Evolutionary conservation across 2,329 filamentous ascomycete genomes (phyloP).

Genomic region (Talaromyces sp.): DNA sequence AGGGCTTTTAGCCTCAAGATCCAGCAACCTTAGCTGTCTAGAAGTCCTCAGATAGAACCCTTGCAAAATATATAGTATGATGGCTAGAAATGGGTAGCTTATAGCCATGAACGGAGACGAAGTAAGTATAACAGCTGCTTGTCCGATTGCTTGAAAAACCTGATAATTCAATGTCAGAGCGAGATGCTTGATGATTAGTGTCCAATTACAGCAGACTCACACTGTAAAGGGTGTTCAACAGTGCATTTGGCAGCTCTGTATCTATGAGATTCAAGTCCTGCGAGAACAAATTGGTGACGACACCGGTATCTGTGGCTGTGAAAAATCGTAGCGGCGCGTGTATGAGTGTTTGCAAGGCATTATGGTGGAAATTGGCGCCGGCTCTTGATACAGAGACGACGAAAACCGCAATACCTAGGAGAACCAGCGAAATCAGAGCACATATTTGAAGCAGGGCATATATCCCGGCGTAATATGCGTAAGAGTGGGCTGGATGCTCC

Average conservation of each 20-base stretch:
- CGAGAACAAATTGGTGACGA: slow-evolving; percentile 43
- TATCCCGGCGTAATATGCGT: slow-evolving; percentile 26
- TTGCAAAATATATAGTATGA: slow-evolving; percentile 51
- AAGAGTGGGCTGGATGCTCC: slow-evolving; percentile 21
- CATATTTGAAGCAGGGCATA: slow-evolving; percentile 28
- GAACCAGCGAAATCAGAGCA: slow-evolving; percentile 23
- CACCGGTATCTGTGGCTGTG: slow-evolving; percentile 40
- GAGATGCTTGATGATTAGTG: not conserved
- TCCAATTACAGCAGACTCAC: not conserved
- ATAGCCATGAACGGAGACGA: slow-evolving; percentile 28
- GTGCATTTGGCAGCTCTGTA: slow-evolving; percentile 41
- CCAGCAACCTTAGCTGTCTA: slow-evolving; percentile 57
- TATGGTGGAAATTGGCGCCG: slow-evolving; percentile 25
- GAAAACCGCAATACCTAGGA: slow-evolving; percentile 21
- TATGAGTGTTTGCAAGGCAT: slow-evolving; percentile 20
- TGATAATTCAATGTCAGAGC: slow-evolving; percentile 12
- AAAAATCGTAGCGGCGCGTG: slow-evolving; percentile 44
- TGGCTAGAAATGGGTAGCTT: slow-evolving; percentile 15
- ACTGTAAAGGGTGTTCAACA: slow-evolving; percentile 32
- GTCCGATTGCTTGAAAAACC: slow-evolving; percentile 24
- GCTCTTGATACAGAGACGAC: slow-evolving; percentile 23
- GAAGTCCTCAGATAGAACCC: slow-evolving; percentile 60
- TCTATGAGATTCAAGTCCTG: slow-evolving; percentile 46
- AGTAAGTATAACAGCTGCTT: slow-evolving; percentile 25
- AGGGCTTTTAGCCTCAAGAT: slow-evolving; percentile 60